Evolutionary conservation across 495 filamentous ascomycete species (phyloP).

Genomic region (Annulohypoxylon moriforme): DNA sequence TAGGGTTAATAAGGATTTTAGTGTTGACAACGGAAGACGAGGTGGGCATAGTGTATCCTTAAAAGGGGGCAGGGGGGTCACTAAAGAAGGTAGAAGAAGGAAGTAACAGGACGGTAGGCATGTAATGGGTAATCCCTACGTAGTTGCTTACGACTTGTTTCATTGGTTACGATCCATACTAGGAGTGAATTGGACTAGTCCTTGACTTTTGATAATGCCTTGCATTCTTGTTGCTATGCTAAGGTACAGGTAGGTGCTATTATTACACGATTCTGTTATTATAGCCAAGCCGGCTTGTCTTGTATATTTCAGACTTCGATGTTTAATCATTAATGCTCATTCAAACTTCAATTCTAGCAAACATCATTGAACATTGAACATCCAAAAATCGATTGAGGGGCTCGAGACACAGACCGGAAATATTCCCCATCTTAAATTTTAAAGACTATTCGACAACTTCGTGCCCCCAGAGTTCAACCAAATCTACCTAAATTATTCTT

Average conservation of each 20-base stretch:
- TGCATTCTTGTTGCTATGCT: conserved; percentile 20
- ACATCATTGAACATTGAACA: neutral
- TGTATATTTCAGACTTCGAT: neutral
- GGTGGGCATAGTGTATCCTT: neutral
- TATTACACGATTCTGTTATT: too few relatives aligned
- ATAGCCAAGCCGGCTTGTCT: too few relatives aligned
- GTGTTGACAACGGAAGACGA: conserved; percentile 16
- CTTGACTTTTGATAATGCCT: conserved; percentile 5
- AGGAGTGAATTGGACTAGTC: conserved; percentile 6
- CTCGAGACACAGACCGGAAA: neutral
- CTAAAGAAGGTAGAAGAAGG: neutral
- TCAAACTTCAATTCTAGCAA: neutral
- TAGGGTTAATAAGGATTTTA: conserved; percentile 13
- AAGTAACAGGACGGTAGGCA: conserved; percentile 2
- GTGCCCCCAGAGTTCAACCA: conserved; percentile 3
- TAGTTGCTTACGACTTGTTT: conserved; percentile 19
- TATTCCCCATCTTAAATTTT: conserved; percentile 10
- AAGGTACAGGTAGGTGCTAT: too few relatives aligned
- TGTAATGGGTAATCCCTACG: conserved; percentile 28
- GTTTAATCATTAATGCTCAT: neutral
- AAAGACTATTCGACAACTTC: neutral
- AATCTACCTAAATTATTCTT: conserved; percentile 11
- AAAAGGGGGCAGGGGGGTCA: neutral
- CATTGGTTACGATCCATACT: conserved; percentile 29
- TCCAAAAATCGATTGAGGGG: neutral